phyloP scores from a whole-genome alignment of 2,329 filamentous ascomycete genomes.

The Exserohilum rostratum region DNA sequence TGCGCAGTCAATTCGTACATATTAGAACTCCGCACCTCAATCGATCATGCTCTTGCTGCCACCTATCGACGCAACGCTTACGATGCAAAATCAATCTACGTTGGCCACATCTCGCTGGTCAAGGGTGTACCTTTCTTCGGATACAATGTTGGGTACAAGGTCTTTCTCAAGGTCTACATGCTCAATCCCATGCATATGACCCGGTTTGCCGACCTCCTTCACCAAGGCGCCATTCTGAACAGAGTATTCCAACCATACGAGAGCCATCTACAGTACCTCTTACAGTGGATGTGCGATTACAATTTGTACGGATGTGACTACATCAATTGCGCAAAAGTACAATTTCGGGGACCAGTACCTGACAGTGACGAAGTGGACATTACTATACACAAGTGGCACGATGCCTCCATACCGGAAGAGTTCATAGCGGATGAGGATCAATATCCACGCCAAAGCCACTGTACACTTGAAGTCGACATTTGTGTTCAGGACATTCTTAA shows the following conservation, averaged over 20 bases:
- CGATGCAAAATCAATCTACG: constrained; percentile 72
- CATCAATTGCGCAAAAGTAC: constrained; percentile 72
- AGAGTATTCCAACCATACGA: constrained; percentile 88
- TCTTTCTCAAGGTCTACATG: constrained; percentile 94
- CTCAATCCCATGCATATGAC: constrained; percentile 86
- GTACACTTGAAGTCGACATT: constrained; percentile 87
- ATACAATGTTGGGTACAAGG: constrained; percentile 88
- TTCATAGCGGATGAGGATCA: constrained; percentile 66
- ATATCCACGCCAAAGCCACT: constrained; percentile 83
- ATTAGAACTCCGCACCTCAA: constrained; percentile 78
- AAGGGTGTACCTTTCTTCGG: constrained; percentile 97
- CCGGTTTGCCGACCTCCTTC: constrained; percentile 83
- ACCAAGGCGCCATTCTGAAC: constrained; percentile 87
- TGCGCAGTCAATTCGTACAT: constrained; percentile 74
- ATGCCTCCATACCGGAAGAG: constrained; percentile 67
- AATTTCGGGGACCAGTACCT: constrained; percentile 79
- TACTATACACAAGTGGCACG: constrained; percentile 77
- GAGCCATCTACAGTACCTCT: constrained; percentile 86
- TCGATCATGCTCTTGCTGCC: constrained; percentile 86
- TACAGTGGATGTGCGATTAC: constrained; percentile 99
- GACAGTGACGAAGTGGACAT: constrained; percentile 67
- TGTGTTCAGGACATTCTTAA: constrained; percentile 89
- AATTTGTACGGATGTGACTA: constrained; percentile 95
- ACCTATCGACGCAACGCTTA: constrained; percentile 80
- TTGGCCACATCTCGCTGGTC: constrained; percentile 87